phyloP scores from a whole-genome alignment of 306 rosid genomes.

The Oemleria cerasiformis region DNA sequence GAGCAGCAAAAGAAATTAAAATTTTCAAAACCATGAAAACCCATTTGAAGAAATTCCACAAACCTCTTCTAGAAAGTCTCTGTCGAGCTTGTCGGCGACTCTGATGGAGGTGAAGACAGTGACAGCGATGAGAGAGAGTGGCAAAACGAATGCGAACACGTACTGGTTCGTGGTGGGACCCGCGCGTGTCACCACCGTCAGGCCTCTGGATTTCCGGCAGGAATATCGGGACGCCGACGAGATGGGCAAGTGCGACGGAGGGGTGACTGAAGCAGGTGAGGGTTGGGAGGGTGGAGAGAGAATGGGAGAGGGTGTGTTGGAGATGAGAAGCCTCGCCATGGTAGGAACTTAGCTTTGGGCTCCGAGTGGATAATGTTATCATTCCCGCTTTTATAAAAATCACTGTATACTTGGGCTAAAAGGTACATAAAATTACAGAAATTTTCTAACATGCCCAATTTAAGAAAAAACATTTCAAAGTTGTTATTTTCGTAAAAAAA shows the following conservation, averaged over 20 bases:
- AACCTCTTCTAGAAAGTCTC: conserved; percentile 74
- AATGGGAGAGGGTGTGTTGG: conserved; percentile 28
- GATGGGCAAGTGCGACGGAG: conserved; percentile 11
- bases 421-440: too few species aligned
- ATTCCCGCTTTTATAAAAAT: not conserved
- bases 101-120: conserved; percentile 57
- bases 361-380: not conserved
- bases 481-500: too few species aligned
- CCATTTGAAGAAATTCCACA: not conserved
- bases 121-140: conserved; percentile 59
- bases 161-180: conserved; percentile 55
- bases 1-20: not conserved
- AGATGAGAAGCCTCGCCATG: conserved; percentile 54
- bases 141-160: conserved; percentile 59
- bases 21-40: not conserved
- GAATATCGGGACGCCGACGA: conserved; percentile 23
- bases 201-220: conserved; percentile 22
- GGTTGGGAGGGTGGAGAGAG: conserved; percentile 16
- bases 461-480: too few species aligned
- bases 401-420: not conserved
- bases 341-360: not conserved
- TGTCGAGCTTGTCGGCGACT: conserved; percentile 65
- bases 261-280: conserved; percentile 22
- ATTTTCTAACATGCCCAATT: too few species aligned
- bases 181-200: conserved; percentile 49